Evolutionary conservation across 495 filamentous ascomycete genomes (phyloP).

Genomic region (Cladorrhinum samala): DNA sequence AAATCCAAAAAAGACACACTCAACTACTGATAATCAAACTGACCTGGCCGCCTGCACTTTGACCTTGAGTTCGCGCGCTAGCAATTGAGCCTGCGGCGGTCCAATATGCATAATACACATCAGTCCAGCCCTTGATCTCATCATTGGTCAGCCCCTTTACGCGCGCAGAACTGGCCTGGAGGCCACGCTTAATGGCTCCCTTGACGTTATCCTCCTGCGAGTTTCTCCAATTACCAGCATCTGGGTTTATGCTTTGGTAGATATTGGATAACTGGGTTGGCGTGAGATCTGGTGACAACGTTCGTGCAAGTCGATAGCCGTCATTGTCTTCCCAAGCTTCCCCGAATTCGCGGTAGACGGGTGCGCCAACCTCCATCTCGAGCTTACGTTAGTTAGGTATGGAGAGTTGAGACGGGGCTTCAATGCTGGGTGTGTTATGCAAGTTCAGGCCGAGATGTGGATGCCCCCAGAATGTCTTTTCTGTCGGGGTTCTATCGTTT

Average conservation of each 20-base stretch:
- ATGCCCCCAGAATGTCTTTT: too few relatives aligned
- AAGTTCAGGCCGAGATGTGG: background rate
- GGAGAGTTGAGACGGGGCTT: background rate
- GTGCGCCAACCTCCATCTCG: conserved; percentile 48
- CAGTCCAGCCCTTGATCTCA: conserved; percentile 70
- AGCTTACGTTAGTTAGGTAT: background rate
- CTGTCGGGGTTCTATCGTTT: too few relatives aligned
- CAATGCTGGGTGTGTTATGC: background rate
- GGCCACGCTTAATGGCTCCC: conserved; percentile 52
- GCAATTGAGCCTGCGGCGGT: conserved; percentile 66
- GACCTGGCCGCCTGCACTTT: conserved; percentile 26
- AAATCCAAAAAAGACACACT: background rate
- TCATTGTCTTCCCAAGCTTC: conserved; percentile 48
- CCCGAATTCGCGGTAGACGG: conserved; percentile 49
- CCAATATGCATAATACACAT: conserved; percentile 80
- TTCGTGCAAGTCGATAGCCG: conserved; percentile 61
- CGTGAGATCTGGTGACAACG: conserved; percentile 61
- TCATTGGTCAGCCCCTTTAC: conserved; percentile 48
- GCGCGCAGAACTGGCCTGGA: conserved; percentile 43
- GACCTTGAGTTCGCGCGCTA: conserved; percentile 38
- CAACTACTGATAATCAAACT: conserved; percentile 6
- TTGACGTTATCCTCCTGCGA: conserved; percentile 36
- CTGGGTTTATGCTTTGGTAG: conserved; percentile 54
- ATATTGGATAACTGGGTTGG: conserved; percentile 53
- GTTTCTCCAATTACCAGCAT: background rate